phyloP scores from a whole-genome alignment of 257 asterid genomes.

The Haberlea rhodopensis region DNA sequence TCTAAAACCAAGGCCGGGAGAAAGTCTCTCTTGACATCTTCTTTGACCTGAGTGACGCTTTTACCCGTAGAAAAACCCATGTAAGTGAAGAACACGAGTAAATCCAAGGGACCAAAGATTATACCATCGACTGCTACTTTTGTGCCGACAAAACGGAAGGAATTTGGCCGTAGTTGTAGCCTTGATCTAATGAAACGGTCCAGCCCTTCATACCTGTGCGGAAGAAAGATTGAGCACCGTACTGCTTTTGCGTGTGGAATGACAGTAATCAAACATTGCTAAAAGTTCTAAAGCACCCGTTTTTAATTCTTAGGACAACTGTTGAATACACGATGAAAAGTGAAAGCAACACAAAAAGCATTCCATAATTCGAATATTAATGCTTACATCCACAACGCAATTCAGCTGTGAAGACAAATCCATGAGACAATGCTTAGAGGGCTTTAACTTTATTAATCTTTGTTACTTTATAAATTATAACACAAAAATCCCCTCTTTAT shows the following conservation, averaged over 20 bases:
- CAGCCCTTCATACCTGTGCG: conserved; percentile 68
- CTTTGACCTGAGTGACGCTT: conserved; percentile 59
- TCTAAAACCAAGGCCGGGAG: conserved; percentile 74
- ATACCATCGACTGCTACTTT: conserved; percentile 78
- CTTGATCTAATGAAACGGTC: conserved; percentile 64
- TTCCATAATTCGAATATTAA: background rate
- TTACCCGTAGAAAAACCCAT: conserved; percentile 85
- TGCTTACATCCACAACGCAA: background rate
- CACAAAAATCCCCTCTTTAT: too few species aligned
- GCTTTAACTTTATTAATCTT: background rate
- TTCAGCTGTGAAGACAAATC: background rate
- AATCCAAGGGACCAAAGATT: conserved; percentile 77
- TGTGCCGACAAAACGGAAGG: conserved; percentile 63
- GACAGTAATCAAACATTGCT: background rate
- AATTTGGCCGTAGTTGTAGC: conserved; percentile 59
- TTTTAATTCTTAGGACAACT: too few species aligned
- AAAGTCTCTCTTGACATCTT: conserved; percentile 76
- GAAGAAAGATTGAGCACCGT: conserved; percentile 6
- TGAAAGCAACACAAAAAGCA: too few species aligned
- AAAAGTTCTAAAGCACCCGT: background rate
- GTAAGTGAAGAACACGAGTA: conserved; percentile 71
- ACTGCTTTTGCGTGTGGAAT: conserved; percentile 10
- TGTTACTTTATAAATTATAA: too few species aligned
- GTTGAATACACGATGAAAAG: too few species aligned
- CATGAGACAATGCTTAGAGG: background rate